Evolutionary conservation across 768 basidiomycete genomes (phyloP).

Genomic region (Scleroderma citrinum): DNA sequence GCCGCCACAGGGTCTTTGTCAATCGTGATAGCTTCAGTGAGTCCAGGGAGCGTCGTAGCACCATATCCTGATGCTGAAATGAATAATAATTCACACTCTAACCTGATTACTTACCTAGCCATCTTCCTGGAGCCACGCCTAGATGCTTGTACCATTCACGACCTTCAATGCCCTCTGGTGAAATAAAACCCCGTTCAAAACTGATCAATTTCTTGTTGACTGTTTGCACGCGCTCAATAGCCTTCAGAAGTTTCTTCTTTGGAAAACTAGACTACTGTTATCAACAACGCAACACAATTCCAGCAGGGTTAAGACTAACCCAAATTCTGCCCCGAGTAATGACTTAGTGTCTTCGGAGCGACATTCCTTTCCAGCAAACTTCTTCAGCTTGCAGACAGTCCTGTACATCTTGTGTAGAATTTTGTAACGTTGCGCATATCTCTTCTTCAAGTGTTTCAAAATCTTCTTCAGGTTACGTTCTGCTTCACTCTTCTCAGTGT

Average conservation of each 20-base stretch:
- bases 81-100: background rate
- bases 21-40: conserved; percentile 69
- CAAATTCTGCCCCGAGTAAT: background rate
- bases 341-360: conserved; percentile 5
- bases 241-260: conserved; percentile 43
- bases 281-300: background rate
- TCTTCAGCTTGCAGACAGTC: conserved; percentile 32
- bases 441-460: conserved; percentile 34
- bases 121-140: conserved; percentile 78
- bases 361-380: conserved; percentile 26
- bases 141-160: conserved; percentile 82
- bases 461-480: conserved; percentile 43
- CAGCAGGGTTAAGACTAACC: conserved; percentile 8
- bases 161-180: conserved; percentile 65
- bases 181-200: conserved; percentile 77
- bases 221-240: conserved; percentile 48
- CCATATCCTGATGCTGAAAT: conserved; percentile 51
- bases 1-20: conserved; percentile 62
- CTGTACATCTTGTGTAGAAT: conserved; percentile 23
- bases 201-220: conserved; percentile 58
- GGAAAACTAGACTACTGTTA: conserved; percentile 24
- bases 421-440: conserved; percentile 10
- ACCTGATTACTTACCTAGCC: conserved; percentile 51
- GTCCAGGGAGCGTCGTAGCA: conserved; percentile 74
- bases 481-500: conserved; percentile 51